A percentile compares a stretch with the other conserved stretches of the same genome.
Conservation (phyloP, 495 filamentous ascomycete species). For the Peziza echinospora region DNA sequence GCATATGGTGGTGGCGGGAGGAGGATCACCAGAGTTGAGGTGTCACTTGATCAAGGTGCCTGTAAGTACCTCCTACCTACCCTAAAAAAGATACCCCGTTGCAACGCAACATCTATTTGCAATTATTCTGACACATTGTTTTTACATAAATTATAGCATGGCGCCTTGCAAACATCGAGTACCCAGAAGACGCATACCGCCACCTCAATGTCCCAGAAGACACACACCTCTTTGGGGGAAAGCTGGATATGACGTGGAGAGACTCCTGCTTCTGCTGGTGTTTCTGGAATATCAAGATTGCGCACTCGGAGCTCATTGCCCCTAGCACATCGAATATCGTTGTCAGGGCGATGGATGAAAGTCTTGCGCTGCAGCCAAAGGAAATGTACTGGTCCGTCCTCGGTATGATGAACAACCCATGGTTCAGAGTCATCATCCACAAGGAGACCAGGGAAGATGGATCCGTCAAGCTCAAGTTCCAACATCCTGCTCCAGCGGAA, state of each 20-base stretch:
- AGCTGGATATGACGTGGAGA: conserved; percentile 60
- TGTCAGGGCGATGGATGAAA: conserved; percentile 80
- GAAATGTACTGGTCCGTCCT: conserved; percentile 97
- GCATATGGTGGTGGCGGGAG: conserved; percentile 83
- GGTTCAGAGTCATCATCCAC: conserved; percentile 66
- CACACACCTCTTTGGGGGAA: conserved; percentile 51
- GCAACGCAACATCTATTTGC: neutral
- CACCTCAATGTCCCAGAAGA: conserved; percentile 31
- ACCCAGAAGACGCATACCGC: conserved; percentile 74
- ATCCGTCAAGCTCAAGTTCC: conserved; percentile 45
- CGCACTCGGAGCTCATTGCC: conserved; percentile 33
- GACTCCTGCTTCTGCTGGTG: conserved; percentile 84
- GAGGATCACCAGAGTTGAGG: conserved; percentile 59
- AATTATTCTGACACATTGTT: conserved; percentile 7
- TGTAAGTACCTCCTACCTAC: conserved; percentile 12
- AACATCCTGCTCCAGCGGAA: conserved; percentile 75
- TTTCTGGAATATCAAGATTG: conserved; percentile 67
- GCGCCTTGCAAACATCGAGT: conserved; percentile 59
- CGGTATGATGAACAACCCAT: conserved; percentile 98
- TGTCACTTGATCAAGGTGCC: conserved; percentile 67
- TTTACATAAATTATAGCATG: conserved; percentile 36
- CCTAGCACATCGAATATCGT: conserved; percentile 47
- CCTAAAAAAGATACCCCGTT: neutral
- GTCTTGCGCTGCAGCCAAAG: conserved; percentile 64
- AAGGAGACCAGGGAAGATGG: conserved; percentile 29